Percentiles rank a stretch among this genome's conserved stretches.
Conservation (phyloP, 225 moss, liverwort and hornwort species). For the Sphagnum contortum region DNA sequence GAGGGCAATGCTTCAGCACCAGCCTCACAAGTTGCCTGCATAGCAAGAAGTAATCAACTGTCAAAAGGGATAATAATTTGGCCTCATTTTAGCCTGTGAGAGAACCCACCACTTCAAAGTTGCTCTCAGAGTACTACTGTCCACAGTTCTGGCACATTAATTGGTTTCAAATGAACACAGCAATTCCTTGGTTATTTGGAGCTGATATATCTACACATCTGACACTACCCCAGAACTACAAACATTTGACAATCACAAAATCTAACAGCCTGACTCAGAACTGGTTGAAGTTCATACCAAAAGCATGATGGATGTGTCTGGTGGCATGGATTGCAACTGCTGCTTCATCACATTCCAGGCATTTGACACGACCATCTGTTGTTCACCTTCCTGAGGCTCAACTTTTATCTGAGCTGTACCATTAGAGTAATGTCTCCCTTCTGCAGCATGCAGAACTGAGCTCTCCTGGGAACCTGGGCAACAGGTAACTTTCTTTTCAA, state of each 20-base stretch:
- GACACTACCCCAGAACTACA: too few species aligned
- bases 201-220: too few species aligned
- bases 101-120: too few species aligned
- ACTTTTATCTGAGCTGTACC: constrained; percentile 14
- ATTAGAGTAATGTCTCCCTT: constrained; percentile 10
- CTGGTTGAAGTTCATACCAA: constrained; percentile 26
- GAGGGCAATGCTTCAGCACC: constrained; percentile 37
- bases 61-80: too few species aligned
- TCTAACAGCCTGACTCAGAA: too few species aligned
- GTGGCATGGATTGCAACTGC: constrained; percentile 51
- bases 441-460: constrained; percentile 22
- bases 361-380: constrained; percentile 26
- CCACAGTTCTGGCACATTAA: too few species aligned
- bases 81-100: too few species aligned
- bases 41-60: constrained; percentile 6
- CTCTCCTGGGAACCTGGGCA: constrained; percentile 20
- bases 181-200: too few species aligned
- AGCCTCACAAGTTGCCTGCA: constrained; percentile 66
- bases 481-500: constrained; percentile 4
- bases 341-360: constrained; percentile 70
- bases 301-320: constrained; percentile 60
- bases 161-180: too few species aligned
- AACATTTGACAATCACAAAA: too few species aligned
- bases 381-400: constrained; percentile 9
- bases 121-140: too few species aligned